Percentiles rank a stretch among this genome's conserved stretches.
Evolutionary conservation across 345 rosid species (phyloP).

Genomic region (Populus alba): DNA sequence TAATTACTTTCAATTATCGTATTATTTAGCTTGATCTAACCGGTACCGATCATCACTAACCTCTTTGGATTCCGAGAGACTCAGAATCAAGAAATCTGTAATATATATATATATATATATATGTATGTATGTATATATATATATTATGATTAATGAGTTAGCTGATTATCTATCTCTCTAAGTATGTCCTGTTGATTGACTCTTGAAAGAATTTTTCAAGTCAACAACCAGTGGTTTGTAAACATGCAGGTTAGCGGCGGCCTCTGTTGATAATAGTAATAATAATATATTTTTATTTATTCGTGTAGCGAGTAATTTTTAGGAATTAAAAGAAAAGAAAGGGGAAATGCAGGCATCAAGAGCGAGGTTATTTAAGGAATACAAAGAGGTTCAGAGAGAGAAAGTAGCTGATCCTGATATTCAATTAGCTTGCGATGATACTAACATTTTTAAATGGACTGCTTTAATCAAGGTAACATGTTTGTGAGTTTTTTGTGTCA

Average conservation of each 20-base stretch:
- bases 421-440: slow-evolving; percentile 86
- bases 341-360: slow-evolving; percentile 64
- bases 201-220: not conserved
- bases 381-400: slow-evolving; percentile 95
- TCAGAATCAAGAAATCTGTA: not conserved
- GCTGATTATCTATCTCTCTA: not conserved
- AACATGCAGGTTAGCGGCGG: not conserved
- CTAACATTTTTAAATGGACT: slow-evolving; percentile 97
- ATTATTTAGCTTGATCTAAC: not conserved
- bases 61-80: not conserved
- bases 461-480: slow-evolving; percentile 82
- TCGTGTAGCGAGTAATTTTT: not conserved
- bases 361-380: slow-evolving; percentile 94
- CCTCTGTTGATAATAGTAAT: not conserved
- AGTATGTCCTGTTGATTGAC: not conserved
- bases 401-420: slow-evolving; percentile 93
- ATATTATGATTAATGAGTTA: not conserved
- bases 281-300: not conserved
- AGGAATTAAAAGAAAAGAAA: too few species aligned
- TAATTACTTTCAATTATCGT: not conserved
- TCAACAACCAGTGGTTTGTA: not conserved
- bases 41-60: not conserved
- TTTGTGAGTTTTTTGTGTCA: not conserved
- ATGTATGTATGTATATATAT: too few species aligned
- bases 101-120: not conserved